phyloP scores from a whole-genome alignment of 2,329 filamentous ascomycete species.

The Alternaria incomplexa region DNA sequence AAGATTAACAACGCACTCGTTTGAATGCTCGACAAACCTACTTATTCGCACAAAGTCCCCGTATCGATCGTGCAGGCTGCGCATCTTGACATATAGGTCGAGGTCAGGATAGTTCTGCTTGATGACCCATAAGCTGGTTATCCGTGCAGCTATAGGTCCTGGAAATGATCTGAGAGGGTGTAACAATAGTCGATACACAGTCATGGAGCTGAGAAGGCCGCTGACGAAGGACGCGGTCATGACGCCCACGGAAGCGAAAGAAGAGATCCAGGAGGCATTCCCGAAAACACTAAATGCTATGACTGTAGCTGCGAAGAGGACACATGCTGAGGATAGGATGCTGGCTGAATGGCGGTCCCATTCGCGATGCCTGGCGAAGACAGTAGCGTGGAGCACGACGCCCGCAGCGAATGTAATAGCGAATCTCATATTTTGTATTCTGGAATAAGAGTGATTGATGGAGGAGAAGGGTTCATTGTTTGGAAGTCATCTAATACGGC shows the following conservation, averaged over 20 bases:
- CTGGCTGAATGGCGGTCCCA: slow-evolving; percentile 10
- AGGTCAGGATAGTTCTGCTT: slow-evolving; percentile 6
- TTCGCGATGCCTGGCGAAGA: slow-evolving; percentile 9
- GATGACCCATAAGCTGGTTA: not conserved
- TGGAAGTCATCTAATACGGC: not conserved
- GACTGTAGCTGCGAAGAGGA: not conserved
- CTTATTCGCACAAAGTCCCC: slow-evolving; percentile 28
- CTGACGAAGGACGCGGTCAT: not conserved
- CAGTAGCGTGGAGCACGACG: not conserved
- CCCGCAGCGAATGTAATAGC: slow-evolving; percentile 4
- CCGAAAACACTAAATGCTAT: not conserved
- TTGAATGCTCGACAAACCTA: slow-evolving; percentile 9
- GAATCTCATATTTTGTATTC: not conserved
- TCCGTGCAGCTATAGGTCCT: not conserved
- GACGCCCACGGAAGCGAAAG: not conserved
- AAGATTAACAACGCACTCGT: not conserved
- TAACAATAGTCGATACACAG: slow-evolving; percentile 10
- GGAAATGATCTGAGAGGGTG: not conserved
- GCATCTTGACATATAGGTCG: slow-evolving; percentile 15
- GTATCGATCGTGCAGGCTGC: slow-evolving; percentile 18
- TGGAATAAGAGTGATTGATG: not conserved
- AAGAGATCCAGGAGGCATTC: not conserved
- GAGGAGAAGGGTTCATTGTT: not conserved
- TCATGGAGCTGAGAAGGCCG: slow-evolving; percentile 9
- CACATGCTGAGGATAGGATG: not conserved